Percentiles rank a stretch among this genome's conserved stretches.
Conservation (phyloP, 257 asterid species). For the Forsythia viridissima region DNA sequence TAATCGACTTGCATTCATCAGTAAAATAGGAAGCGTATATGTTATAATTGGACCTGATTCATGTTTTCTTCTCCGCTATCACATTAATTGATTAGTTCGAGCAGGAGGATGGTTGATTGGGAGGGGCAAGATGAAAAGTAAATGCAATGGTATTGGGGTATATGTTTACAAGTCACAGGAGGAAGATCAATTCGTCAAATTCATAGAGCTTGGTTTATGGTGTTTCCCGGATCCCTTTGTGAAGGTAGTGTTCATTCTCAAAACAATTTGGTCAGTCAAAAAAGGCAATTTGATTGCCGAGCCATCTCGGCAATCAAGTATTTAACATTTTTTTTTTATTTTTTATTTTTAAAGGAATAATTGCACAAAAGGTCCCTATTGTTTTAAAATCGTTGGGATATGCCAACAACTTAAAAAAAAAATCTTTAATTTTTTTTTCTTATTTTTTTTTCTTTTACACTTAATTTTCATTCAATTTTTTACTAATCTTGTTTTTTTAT, state of each 20-base stretch:
- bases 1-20: slow-evolving; percentile 51
- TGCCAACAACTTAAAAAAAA: too few species aligned
- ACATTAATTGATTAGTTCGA: slow-evolving; percentile 73
- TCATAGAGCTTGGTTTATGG: slow-evolving; percentile 90
- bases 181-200: slow-evolving; percentile 97
- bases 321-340: too few species aligned
- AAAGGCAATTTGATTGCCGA: slow-evolving; percentile 10
- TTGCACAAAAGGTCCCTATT: too few species aligned
- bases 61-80: slow-evolving; percentile 92
- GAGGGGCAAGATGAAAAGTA: slow-evolving; percentile 81
- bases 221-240: slow-evolving; percentile 94
- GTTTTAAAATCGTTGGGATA: too few species aligned
- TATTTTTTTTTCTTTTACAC: too few species aligned
- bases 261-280: slow-evolving; percentile 70
- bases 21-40: slow-evolving; percentile 60
- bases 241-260: slow-evolving; percentile 77
- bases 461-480: too few species aligned
- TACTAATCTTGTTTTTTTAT: too few species aligned
- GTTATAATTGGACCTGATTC: slow-evolving; percentile 75
- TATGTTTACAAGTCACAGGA: slow-evolving; percentile 75
- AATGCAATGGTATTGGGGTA: slow-evolving; percentile 73
- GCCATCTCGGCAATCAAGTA: too few species aligned
- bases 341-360: too few species aligned
- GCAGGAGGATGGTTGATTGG: slow-evolving; percentile 96
- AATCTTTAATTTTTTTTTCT: too few species aligned